phyloP scores from a whole-genome alignment of 148 eudicot species.

The Gaultheria prostrata region DNA sequence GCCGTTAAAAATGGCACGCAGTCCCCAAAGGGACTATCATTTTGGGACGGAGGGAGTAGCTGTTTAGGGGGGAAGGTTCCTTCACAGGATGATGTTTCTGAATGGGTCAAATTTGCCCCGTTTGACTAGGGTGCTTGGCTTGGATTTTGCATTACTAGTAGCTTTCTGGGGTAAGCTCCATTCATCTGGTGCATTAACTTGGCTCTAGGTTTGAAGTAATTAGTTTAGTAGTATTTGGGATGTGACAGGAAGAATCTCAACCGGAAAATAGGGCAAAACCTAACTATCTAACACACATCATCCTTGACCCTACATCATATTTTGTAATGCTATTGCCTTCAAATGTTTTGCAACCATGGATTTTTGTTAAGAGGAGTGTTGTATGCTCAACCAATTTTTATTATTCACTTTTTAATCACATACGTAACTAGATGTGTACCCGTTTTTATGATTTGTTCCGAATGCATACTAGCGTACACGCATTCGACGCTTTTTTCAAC shows the following conservation, averaged over 20 bases:
- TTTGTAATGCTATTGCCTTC: too few species aligned
- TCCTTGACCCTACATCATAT: too few species aligned
- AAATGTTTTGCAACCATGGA: too few species aligned
- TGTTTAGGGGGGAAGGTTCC: not conserved
- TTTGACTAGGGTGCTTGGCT: slow-evolving; percentile 4
- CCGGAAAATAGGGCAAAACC: not conserved
- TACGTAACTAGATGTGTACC: not conserved
- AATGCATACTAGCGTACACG: too few species aligned
- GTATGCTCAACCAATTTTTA: too few species aligned
- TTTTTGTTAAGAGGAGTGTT: too few species aligned
- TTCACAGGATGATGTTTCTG: slow-evolving; percentile 13
- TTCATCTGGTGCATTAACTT: not conserved
- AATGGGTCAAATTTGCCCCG: slow-evolving; percentile 11
- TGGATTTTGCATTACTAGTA: slow-evolving; percentile 2
- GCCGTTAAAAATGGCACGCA: too few species aligned
- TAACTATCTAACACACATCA: not conserved
- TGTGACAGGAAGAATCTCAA: slow-evolving; percentile 9
- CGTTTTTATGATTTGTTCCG: too few species aligned
- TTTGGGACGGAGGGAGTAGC: not conserved
- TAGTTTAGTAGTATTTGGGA: not conserved
- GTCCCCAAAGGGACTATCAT: too few species aligned
- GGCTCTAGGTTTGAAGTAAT: not conserved
- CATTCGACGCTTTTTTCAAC: not conserved
- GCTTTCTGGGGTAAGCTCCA: not conserved
- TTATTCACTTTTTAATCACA: too few species aligned